Base-by-base conservation (phyloP, 805 yeast species). In the Ascoidea rubescens region DNA sequence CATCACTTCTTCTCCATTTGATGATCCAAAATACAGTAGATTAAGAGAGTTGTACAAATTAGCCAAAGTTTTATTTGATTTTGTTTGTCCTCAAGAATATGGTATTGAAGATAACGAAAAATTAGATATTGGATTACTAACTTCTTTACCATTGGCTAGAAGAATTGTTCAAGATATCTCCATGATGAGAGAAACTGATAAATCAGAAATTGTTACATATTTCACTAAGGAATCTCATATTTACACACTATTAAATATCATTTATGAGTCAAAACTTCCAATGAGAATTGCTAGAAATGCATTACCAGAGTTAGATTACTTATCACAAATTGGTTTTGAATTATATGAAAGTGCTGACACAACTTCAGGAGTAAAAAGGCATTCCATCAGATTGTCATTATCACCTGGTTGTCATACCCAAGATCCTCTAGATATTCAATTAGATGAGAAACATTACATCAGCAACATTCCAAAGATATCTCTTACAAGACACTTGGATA, bases 321-420 rank as follows among this genome's bases (percentile, higher is more conserved):
- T 93, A 48, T 89, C 98, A 0, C 99, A 93, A 64, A 89, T 93
- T 59, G 85, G 83, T 7, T 93, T 93, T 69, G 99, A 93, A 66
- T 69, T 93, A 31, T 93, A 89, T 66, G 98, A 93, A 66, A 77
- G 81, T 46, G 80, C 80, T 33, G 93, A 86, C 57, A 74, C 78
- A 43, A 71, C 75, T 44, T 72, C 77, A 7, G 82, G 84, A 6
- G 81, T 79, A 51, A 87, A 87, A 67, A 84, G 86, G 61, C 96
- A 91, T 64, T 84, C 96, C 5, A 84, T 93, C 52, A 77, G 98
- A 61, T 74, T 93, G 55, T 84, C 91, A n/a, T 74, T 93, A 59
- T 86, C 96, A 5, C 98, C 99, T 1, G 99, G 99, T 21, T 93
- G 99, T 67, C 97, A 93, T 68, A 90, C 98, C 0, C 96, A 89